Evolutionary conservation across 176 grass and related monocot genomes (phyloP), one percentile per base, ranked within the genome.

Genomic region (Echinochloa phyllopogon): DNA sequence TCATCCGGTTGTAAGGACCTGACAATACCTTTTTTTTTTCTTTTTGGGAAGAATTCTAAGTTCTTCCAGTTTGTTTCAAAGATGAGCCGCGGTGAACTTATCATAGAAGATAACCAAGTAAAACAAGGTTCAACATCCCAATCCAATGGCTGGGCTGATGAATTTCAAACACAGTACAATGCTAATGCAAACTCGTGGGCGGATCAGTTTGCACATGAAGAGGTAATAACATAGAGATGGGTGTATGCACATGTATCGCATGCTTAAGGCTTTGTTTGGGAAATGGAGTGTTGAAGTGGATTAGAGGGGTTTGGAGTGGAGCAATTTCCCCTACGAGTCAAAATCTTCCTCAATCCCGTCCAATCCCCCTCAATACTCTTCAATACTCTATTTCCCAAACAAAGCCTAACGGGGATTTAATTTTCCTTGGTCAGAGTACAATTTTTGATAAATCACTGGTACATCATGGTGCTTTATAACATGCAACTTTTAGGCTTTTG

Each of bases 41-140:
- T 72, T 82, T 48, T 61, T 48, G 70, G 75, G 75, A 81, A 99
- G 93, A 99, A 99, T 89, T 99, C 93, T 44, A 94, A 96, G 79
- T 99, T 99, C 89, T 89, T 99, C 82, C 96, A 99, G 84, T 99
- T 96, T 88, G 86, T 96, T 87, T 94, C 96, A 84, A 99, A 99
- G 82, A 99, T 99, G 93, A 99, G 96, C 84, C 91, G 91, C 63
- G 96, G 93, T 83, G 93, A 99, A 65, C 86, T 99, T 75, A 94
- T 99, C 82, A 87, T 99, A 90, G 91, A 99, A 87, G 96, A 99
- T 82, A 96, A 99, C 87, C 88, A 96, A 94, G 89, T 96, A 85
- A 99, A 96, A 92, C 89, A 94, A 56, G 93, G 89, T 81, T 96
- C 87, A 86, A 60, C 76, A 70, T 90, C 90, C 59, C 79, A 90